These are phyloP conservation scores for Inonotus hispidus DNA, from an alignment of 1,284 basidiomycete genomes.

Conservation along the genomic window DNA sequence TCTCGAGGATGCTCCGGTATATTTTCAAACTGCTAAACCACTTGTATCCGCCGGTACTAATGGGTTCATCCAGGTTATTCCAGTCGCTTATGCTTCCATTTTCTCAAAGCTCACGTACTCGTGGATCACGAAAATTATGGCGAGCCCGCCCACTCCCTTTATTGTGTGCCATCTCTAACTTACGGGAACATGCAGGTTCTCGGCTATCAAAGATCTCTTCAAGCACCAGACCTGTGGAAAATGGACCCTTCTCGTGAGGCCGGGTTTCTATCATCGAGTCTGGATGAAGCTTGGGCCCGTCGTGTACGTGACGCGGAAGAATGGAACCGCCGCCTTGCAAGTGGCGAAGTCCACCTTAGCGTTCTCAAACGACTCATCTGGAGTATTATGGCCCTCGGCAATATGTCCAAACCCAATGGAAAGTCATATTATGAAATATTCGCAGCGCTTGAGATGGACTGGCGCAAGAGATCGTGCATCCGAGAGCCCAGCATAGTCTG, in stretches of 20 bases:
- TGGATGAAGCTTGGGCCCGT: conserved; percentile 45
- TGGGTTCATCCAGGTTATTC: conserved; percentile 38
- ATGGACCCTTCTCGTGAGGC: conserved; percentile 51
- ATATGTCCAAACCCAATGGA: conserved; percentile 18
- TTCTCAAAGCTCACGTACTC: conserved; percentile 55
- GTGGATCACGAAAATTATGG: conserved; percentile 71
- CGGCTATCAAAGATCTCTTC: conserved; percentile 65
- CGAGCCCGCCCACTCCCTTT: conserved; percentile 21
- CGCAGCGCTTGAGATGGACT: conserved; percentile 37
- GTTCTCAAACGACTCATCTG: conserved; percentile 37
- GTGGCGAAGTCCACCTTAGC: conserved; percentile 42
- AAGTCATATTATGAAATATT: conserved; percentile 28
- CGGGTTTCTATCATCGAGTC: conserved; percentile 42
- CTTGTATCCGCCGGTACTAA: not conserved
- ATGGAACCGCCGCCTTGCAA: conserved; percentile 49
- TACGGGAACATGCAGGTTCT: conserved; percentile 33
- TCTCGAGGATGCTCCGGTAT: conserved; percentile 51
- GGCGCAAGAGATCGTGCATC: conserved; percentile 45
- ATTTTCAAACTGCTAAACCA: conserved; percentile 7
- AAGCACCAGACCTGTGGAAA: conserved; percentile 72
- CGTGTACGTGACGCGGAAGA: conserved; percentile 42
- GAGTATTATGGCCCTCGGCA: conserved; percentile 34
- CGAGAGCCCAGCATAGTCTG: conserved; percentile 52
- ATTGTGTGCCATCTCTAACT: not conserved
- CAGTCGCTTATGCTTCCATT: conserved; percentile 51